Base-by-base conservation (phyloP, 768 basidiomycete genomes). In the Cystobasidiopsis lactophilus region DNA sequence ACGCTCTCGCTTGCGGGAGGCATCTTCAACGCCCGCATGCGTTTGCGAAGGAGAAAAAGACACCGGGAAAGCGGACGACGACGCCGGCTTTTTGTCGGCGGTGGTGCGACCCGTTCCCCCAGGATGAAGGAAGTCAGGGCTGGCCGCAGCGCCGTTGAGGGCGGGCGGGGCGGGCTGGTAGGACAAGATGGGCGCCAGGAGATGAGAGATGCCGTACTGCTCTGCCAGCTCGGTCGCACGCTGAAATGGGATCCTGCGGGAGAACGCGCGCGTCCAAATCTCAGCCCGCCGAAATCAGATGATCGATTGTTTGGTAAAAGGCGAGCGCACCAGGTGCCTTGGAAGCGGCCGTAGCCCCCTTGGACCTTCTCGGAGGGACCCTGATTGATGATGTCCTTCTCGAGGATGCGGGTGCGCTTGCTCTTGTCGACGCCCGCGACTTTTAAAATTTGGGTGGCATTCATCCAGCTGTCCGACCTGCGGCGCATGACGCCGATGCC, bases 401-500 rank as follows among this genome's bases (percentile, higher is more conserved):
- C 70, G 30, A 71, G 61, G 43, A 96, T 93, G 75, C 95, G 95
- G 16, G 91, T 95, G 38, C 93, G 75, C 40, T 81, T 77, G 1
- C 88, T 88, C 68, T 98, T 98, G 71, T 91, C 86, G 56, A 96
- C 82, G 39, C 93, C 93, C 10, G 91, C 89, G 37, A 98, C 91
- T 69, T 98, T 98, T 60, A 98, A 77, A 57, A 98, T 95, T 67
- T 98, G 93, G 2, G 93, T 96, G 60, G 93, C 93, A 72, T 98
- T 98, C 58, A 98, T 83, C 66, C 75, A 96, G 62, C 85, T 86
- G 68, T 96, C 93, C 50, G 77, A 77, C 62, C 88, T 78, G 64
- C 93, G 73, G 50, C 91, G 78, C 93, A 98, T 98, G 60, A 98
- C 91, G 1, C 91, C 91, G 64, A 95, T 95, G 37, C 89, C 89